Evolutionary conservation across 768 basidiomycete genomes (phyloP), one percentile per base, ranked within the genome.

Genomic region (Holtermannia corniformis): DNA sequence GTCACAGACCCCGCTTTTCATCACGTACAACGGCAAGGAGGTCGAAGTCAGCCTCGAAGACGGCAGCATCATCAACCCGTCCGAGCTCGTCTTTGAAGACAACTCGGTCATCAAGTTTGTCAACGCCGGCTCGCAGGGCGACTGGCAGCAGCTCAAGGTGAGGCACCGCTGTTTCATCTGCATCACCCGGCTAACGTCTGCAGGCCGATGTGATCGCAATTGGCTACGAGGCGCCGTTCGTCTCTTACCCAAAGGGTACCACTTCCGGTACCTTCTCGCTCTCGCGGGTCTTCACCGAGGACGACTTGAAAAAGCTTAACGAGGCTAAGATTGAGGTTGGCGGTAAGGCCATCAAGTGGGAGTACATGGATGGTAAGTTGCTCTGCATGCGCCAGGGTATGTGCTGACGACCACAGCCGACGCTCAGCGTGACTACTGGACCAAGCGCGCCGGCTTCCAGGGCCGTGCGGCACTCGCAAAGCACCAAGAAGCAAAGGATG

Each of bases 111-210:
- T 74, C 50, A 68, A 65, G 50, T 72, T 74, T 56, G 49, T 56
- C 24, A 60, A 61, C 23, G 61, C 54, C 16, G 69, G 68, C n/a
- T 57, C 65, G 21, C 60, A 66, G 25, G 61, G 59, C 10, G 73
- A 74, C 50, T 74, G 73, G 73, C 68, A 72, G 59, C 56, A 63
- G 23, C 56, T 74, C 58, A 74, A 74, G 66, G 72, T 70, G 52
- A 51, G 70, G 56, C 22, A 4, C 11, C 5, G 3, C 16, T 40
- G 1, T 22, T 5, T 19, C 2, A 13, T 25, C 41, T 32, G 24
- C 28, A 26, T 27, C 12, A 26, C 28, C 4, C 10, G 20, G 25
- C 32, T 22, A 12, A 12, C 45, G 10, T 23, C 11, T 47, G 24
- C 54, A 68, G 67, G 52, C 49, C 16, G 61, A 68, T 50, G 57